Conservation (phyloP, 371 early-diverging fungal genomes). For the Capillidium rhysosporum region DNA sequence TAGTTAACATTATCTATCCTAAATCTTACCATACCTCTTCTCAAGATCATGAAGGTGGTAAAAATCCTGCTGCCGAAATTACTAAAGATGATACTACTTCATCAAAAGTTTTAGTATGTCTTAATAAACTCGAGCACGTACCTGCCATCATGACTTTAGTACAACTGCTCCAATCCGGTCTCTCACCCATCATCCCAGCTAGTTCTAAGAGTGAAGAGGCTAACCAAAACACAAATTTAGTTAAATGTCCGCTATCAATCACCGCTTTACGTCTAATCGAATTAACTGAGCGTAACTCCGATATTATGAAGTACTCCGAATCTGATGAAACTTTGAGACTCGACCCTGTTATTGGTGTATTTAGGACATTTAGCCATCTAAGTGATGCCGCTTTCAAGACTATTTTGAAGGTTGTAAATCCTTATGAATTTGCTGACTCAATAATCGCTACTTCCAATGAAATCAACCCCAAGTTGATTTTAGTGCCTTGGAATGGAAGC, state of each 20-base stretch:
- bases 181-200: slow-evolving; percentile 3
- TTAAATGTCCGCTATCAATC: slow-evolving; percentile 7
- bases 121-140: slow-evolving; percentile 40
- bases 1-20: slow-evolving; percentile 34
- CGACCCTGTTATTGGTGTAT: slow-evolving; percentile 50
- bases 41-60: not conserved
- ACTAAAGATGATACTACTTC: not conserved
- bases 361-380: slow-evolving; percentile 47
- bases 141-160: slow-evolving; percentile 56
- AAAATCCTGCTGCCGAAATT: not conserved
- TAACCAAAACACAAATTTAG: not conserved
- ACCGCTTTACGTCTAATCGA: slow-evolving; percentile 46
- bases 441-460: slow-evolving; percentile 17
- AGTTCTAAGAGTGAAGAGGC: not conserved
- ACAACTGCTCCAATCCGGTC: slow-evolving; percentile 22
- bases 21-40: slow-evolving; percentile 2
- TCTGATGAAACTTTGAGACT: slow-evolving; percentile 21
- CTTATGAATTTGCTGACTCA: slow-evolving; percentile 22
- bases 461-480: slow-evolving; percentile 15
- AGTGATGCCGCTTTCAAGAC: slow-evolving; percentile 24
- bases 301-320: slow-evolving; percentile 46
- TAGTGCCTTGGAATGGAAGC: slow-evolving; percentile 21
- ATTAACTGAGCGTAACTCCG: slow-evolving; percentile 43
- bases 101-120: slow-evolving; percentile 22
- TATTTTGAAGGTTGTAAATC: slow-evolving; percentile 13